phyloP scores from a whole-genome alignment of 805 yeast genomes.

The Candida pseudoglaebosa region DNA sequence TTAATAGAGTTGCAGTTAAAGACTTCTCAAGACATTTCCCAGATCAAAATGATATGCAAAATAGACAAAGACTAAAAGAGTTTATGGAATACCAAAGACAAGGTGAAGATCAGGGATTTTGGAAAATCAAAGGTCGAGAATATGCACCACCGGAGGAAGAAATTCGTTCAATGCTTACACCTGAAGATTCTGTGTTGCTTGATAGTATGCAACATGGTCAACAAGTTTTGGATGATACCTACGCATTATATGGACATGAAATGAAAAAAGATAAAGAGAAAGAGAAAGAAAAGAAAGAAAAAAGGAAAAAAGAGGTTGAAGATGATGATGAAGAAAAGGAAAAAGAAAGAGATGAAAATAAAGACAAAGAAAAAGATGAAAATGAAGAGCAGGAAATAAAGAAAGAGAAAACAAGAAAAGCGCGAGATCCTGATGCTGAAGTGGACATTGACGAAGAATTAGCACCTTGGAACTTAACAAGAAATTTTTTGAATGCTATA shows the following conservation, averaged over 20 bases:
- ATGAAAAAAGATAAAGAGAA: slow-evolving; percentile 23
- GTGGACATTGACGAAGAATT: slow-evolving; percentile 75
- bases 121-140: slow-evolving; percentile 71
- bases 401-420: slow-evolving; percentile 28
- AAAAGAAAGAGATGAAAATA: slow-evolving; percentile 19
- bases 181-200: slow-evolving; percentile 83
- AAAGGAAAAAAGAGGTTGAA: slow-evolving; percentile 39
- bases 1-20: slow-evolving; percentile 72
- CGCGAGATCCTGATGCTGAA: slow-evolving; percentile 34
- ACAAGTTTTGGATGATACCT: slow-evolving; percentile 78
- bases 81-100: slow-evolving; percentile 96
- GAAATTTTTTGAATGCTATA: slow-evolving; percentile 87
- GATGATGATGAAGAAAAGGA: slow-evolving; percentile 36
- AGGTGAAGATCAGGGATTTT: slow-evolving; percentile 90
- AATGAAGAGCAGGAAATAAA: no score
- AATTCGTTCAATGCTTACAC: slow-evolving; percentile 77
- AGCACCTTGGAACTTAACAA: slow-evolving; percentile 92
- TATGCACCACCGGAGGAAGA: slow-evolving; percentile 71
- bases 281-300: slow-evolving; percentile 18
- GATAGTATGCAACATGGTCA: slow-evolving; percentile 96
- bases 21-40: slow-evolving; percentile 93
- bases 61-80: slow-evolving; percentile 90
- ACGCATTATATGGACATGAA: slow-evolving; percentile 44
- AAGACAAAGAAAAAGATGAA: slow-evolving; percentile 23
- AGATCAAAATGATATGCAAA: slow-evolving; percentile 96